phyloP scores from a whole-genome alignment of 192 early-diverging fungal genomes.

The Backusella mclennaniae region DNA sequence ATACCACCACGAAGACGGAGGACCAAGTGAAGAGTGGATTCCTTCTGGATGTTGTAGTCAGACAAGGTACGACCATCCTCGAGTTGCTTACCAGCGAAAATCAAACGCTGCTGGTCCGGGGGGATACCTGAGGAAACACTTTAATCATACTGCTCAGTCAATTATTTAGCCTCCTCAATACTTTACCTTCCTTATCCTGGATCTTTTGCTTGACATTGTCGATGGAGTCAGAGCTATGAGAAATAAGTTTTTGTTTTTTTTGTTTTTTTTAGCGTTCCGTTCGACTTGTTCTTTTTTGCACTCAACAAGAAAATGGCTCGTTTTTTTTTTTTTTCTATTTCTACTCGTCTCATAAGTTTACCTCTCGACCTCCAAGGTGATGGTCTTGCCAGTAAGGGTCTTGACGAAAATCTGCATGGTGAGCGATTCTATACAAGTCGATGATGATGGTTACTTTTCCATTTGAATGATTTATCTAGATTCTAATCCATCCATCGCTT shows the following conservation, averaged over 20 bases:
- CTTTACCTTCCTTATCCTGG: conserved; percentile 93
- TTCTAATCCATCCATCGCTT: background rate
- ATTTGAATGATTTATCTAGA: background rate
- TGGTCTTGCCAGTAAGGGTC: conserved; percentile 65
- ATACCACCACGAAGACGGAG: conserved; percentile 96
- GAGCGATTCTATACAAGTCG: conserved; percentile 4
- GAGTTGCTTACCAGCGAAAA: conserved; percentile 99
- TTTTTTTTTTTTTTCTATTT: conserved; percentile 21
- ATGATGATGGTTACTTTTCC: conserved; percentile 8
- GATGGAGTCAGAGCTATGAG: conserved; percentile 48
- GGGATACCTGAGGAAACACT: conserved; percentile 68
- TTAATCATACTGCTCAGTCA: background rate
- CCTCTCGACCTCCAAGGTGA: conserved; percentile 66
- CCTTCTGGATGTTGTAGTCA: conserved; percentile 99
- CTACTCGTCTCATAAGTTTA: conserved; percentile 34
- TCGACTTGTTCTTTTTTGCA: background rate
- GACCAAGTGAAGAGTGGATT: conserved; percentile 96
- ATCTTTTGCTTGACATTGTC: conserved; percentile 92
- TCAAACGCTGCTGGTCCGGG: conserved; percentile 99
- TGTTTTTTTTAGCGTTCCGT: background rate
- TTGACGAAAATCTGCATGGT: conserved; percentile 67
- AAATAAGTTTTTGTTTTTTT: background rate
- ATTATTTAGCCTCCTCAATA: background rate
- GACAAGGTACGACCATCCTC: conserved; percentile 97
- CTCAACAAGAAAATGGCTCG: conserved; percentile 14